Conservation (phyloP, 257 asterid genomes). For the Nicotiana benthamiana region DNA sequence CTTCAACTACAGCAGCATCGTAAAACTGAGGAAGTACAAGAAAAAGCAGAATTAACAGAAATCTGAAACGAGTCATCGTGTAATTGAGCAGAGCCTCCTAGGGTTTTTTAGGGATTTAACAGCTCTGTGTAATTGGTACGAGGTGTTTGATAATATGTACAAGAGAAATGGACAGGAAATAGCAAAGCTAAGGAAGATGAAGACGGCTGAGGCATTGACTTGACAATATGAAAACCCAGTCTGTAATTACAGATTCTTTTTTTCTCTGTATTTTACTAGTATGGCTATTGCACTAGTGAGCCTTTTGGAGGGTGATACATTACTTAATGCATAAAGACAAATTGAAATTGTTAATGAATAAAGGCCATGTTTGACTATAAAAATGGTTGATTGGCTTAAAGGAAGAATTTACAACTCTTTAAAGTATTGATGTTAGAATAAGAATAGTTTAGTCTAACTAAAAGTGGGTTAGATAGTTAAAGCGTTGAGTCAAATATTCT, state of each 20-base stretch:
- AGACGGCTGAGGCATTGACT: constrained; percentile 21
- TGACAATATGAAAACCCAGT: constrained; percentile 3
- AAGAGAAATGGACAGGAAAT: constrained; percentile 15
- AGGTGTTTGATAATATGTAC: constrained; percentile 3
- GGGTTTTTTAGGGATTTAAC: not conserved
- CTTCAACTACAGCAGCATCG: constrained; percentile 28
- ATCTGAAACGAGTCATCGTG: not conserved
- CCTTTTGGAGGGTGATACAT: not conserved
- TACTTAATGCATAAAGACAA: not conserved
- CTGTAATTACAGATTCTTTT: not conserved
- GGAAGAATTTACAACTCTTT: not conserved
- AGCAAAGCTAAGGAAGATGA: not conserved
- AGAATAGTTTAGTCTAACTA: not conserved
- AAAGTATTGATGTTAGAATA: not conserved
- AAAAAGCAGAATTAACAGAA: not conserved
- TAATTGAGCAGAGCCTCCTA: not conserved
- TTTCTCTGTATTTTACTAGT: not conserved
- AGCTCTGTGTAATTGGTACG: not conserved
- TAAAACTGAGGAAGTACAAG: not conserved
- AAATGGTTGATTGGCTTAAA: not conserved
- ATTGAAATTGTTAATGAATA: not conserved
- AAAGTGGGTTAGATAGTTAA: not conserved
- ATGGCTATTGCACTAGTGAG: not conserved
- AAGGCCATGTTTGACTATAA: not conserved
- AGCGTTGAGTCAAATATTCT: not conserved